These are phyloP conservation scores for Asterophora parasitica DNA, from an alignment of 768 basidiomycete genomes.

Conservation along the genomic window DNA sequence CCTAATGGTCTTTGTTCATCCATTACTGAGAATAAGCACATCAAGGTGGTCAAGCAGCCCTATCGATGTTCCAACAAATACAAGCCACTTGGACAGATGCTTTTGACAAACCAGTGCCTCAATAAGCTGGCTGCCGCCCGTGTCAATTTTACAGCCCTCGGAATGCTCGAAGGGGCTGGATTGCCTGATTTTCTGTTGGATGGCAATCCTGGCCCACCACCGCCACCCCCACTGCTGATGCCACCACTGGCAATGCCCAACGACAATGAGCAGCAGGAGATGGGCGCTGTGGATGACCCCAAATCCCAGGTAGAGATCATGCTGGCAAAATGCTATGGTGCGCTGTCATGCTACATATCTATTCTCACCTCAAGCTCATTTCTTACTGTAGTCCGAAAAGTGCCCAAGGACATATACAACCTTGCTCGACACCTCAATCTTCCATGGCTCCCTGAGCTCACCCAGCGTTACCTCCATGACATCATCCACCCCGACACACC, in stretches of 20 bases:
- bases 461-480: conserved; percentile 22
- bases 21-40: conserved; percentile 31
- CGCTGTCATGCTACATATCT: conserved; percentile 9
- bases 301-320: conserved; percentile 4
- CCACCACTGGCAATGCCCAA: background rate
- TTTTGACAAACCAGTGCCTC: conserved; percentile 23
- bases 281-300: conserved; percentile 4
- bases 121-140: conserved; percentile 23
- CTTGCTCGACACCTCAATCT: conserved; percentile 15
- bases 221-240: background rate
- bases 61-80: conserved; percentile 23
- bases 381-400: background rate
- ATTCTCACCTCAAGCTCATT: too few species aligned
- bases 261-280: conserved; percentile 5
- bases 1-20: conserved; percentile 33
- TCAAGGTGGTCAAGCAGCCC: conserved; percentile 32
- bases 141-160: conserved; percentile 14
- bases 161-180: conserved; percentile 18
- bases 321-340: conserved; percentile 3
- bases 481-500: conserved; percentile 16
- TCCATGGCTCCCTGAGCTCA: conserved; percentile 19
- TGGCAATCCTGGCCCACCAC: background rate
- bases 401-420: conserved; percentile 1
- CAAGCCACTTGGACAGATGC: conserved; percentile 28
- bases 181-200: background rate